Evolutionary conservation across 139 green algal species (phyloP), one percentile per base, ranked within the genome.

Genomic region (Diplosphaera chodatii): DNA sequence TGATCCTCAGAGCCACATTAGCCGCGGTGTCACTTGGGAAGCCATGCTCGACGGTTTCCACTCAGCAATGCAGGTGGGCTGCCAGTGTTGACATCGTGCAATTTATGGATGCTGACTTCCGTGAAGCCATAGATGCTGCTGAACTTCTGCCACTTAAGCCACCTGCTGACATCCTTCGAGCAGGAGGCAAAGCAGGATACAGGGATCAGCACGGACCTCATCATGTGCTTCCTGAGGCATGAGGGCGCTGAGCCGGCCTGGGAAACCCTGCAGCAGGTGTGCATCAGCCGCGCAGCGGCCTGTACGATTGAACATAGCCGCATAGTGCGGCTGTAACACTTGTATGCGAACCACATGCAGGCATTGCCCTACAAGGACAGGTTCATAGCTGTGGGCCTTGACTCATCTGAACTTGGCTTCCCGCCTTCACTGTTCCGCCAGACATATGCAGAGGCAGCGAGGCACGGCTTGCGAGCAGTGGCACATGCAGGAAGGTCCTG

Each of bases 151-250:
- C n/a, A n/a, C n/a, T n/a, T n/a, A n/a, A n/a, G n/a, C n/a, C n/a
- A n/a, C n/a, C 37, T 48, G 8, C 13, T 48, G 37, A 48, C 37
- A 48, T 23, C 10, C 4, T n/a, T 63, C 16, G 55, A 69, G 33
- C 15, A 63, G 28, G 79, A 78, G 2, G 74, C 71, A 1, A 55
- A 68, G 18, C 48, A 63, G 2, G 55, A 63, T 34, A 63, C 76
- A 23, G 69, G 68, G 1, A 59, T 87, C 5, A 66, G 37, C 3
- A 67, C 71, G 2, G 27, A 25, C 3, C 75, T 88, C 32, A 83
- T 90, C 70, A 78, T 90, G 68, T 86, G 80, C 70, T 83, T 90
- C 34, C n/a, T 85, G 62, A 68, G 75, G 31, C 66, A 86, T 28
- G 34, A 76, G 6, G 77, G 80, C 0, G 22, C 74, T 5, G 34